Evolutionary conservation across 164 flowering plant genomes (phyloP).

Genomic region (Aristolochia contorta): DNA sequence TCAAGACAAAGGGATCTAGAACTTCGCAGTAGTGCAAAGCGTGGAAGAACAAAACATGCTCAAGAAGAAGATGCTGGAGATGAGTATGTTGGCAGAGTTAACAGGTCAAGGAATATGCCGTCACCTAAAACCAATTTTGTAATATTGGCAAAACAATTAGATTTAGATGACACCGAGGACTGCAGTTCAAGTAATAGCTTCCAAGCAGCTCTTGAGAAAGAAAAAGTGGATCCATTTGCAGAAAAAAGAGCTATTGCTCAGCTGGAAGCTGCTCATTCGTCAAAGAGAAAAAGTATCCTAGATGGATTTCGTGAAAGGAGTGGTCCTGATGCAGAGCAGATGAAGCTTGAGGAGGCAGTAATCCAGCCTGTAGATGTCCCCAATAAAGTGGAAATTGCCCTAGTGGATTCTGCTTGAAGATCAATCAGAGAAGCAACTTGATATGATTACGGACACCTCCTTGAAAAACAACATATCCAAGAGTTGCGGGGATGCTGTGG

Average conservation of each 20-base stretch:
- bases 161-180: conserved; percentile 37
- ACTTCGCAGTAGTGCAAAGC: conserved; percentile 62
- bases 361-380: background rate
- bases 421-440: background rate
- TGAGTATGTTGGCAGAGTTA: background rate
- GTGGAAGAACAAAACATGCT: conserved; percentile 14
- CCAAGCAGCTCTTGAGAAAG: conserved; percentile 8
- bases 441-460: too few relatives aligned
- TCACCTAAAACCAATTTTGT: conserved; percentile 12
- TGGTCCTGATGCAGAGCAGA: background rate
- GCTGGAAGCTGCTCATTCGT: conserved; percentile 9
- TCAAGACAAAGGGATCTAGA: conserved; percentile 83
- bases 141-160: conserved; percentile 41
- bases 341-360: background rate
- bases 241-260: conserved; percentile 6
- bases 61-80: conserved; percentile 1
- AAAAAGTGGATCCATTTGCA: conserved; percentile 2
- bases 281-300: background rate
- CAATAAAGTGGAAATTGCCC: background rate
- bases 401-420: background rate
- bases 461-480: too few relatives aligned
- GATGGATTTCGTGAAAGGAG: background rate
- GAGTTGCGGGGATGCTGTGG: too few relatives aligned
- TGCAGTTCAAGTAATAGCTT: conserved; percentile 11
- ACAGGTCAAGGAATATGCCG: conserved; percentile 1